Conservation (phyloP, 768 basidiomycete species). For the Kwoniella heveanensis region DNA sequence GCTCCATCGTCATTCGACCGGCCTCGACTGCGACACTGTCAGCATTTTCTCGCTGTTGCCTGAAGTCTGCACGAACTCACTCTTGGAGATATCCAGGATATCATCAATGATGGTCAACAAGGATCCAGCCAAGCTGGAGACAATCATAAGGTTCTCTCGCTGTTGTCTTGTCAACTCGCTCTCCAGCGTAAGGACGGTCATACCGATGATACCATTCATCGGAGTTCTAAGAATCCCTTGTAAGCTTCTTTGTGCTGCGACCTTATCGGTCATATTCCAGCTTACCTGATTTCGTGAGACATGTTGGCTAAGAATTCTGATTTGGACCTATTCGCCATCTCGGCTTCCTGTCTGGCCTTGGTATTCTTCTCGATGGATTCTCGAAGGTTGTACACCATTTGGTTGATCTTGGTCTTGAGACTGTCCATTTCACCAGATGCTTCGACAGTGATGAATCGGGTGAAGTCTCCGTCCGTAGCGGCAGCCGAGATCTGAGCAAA, state of each 20-base stretch:
- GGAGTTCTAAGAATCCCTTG: conserved; percentile 68
- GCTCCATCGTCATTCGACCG: conserved; percentile 99
- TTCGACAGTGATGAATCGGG: conserved; percentile 97
- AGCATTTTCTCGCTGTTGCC: conserved; percentile 2
- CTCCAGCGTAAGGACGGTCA: conserved; percentile 97
- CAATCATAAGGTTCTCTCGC: conserved; percentile 90
- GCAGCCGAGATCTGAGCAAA: conserved; percentile 98
- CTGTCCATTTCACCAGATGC: conserved; percentile 99
- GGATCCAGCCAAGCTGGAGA: conserved; percentile 90
- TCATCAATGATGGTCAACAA: conserved; percentile 96
- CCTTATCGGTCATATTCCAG: conserved; percentile 25
- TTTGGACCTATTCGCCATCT: conserved; percentile 95
- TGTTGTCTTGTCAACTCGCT: conserved; percentile 92
- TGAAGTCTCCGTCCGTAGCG: conserved; percentile 98
- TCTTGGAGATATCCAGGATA: conserved; percentile 99
- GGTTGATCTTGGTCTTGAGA: conserved; percentile 80
- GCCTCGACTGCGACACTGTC: conserved; percentile 74
- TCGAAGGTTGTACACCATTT: conserved; percentile 97
- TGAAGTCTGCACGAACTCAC: conserved; percentile 60
- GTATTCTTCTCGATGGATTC: conserved; percentile 99
- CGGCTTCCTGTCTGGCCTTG: conserved; percentile 92
- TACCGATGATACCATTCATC: conserved; percentile 99
- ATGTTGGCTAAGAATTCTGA: conserved; percentile 99
- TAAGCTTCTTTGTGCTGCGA: not conserved
- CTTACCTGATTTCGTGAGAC: conserved; percentile 91